A percentile compares a stretch with the other conserved stretches of the same genome.
Evolutionary conservation across 2,329 filamentous ascomycete genomes (phyloP).

Genomic region (Ascosphaera pollenicola): DNA sequence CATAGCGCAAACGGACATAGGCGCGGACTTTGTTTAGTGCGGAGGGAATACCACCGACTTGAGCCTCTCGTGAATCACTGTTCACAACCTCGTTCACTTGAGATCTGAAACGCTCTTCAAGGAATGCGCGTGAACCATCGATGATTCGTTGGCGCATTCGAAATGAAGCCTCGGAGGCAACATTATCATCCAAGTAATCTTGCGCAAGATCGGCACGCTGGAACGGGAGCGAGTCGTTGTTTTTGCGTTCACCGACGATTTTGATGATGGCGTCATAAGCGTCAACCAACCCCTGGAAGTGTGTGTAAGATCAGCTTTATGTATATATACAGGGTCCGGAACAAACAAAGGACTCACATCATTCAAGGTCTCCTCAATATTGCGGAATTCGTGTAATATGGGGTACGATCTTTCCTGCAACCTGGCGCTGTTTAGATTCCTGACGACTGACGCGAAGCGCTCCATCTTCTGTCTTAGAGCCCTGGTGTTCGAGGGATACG

Average conservation of each 20-base stretch:
- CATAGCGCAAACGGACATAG: constrained; percentile 62
- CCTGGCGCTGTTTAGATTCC: constrained; percentile 53
- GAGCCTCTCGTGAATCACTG: constrained; percentile 72
- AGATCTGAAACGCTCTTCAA: constrained; percentile 61
- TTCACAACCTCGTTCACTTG: constrained; percentile 57
- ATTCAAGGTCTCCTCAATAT: constrained; percentile 50
- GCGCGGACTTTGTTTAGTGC: constrained; percentile 78
- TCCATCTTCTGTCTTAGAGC: constrained; percentile 66
- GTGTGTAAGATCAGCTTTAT: too few relatives aligned
- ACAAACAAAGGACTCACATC: constrained; percentile 12
- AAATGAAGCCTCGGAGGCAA: constrained; percentile 39
- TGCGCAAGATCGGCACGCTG: constrained; percentile 38
- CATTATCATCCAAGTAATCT: constrained; percentile 55
- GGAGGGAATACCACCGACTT: constrained; percentile 71
- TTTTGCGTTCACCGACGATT: constrained; percentile 52
- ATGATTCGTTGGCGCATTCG: constrained; percentile 60
- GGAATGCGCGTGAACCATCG: constrained; percentile 51
- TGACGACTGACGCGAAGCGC: constrained; percentile 58
- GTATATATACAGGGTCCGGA: too few relatives aligned
- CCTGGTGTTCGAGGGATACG: constrained; percentile 28
- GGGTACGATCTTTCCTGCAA: constrained; percentile 45
- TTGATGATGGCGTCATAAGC: constrained; percentile 63
- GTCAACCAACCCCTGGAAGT: constrained; percentile 33
- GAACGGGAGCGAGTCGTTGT: constrained; percentile 19
- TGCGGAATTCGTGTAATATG: constrained; percentile 52